A percentile compares a stretch with the other conserved stretches of the same genome.
phyloP scores from a whole-genome alignment of 768 basidiomycete genomes.

The Mycena amicta region DNA sequence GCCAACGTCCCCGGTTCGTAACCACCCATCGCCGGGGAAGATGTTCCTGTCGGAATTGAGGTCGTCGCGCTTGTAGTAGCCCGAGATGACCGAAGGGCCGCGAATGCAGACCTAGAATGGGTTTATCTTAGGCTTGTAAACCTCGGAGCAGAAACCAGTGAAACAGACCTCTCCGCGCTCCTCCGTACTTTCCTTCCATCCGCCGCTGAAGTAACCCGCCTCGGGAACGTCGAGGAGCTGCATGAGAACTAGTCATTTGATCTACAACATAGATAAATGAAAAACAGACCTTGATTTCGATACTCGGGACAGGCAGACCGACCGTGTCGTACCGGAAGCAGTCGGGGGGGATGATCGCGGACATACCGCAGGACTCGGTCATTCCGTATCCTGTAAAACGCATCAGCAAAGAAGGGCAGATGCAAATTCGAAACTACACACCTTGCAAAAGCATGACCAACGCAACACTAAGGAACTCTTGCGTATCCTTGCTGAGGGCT shows the following conservation, averaged over 20 bases:
- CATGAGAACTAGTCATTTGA: background rate
- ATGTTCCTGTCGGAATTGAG: conserved; percentile 80
- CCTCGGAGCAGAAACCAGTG: too few species aligned
- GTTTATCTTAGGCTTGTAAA: too few species aligned
- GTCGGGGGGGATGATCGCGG: conserved; percentile 83
- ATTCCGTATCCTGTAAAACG: conserved; percentile 77
- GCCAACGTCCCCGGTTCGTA: conserved; percentile 92
- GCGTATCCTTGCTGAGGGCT: conserved; percentile 81
- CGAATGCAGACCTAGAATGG: conserved; percentile 79
- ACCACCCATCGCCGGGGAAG: conserved; percentile 90
- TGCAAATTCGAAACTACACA: conserved; percentile 32
- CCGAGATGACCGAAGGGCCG: conserved; percentile 83
- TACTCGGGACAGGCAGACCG: conserved; percentile 83
- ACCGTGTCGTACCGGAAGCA: conserved; percentile 73
- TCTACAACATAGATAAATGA: background rate
- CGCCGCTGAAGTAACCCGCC: conserved; percentile 65
- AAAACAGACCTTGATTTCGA: conserved; percentile 69
- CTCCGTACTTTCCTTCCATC: conserved; percentile 15
- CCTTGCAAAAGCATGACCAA: conserved; percentile 88
- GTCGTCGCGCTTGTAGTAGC: conserved; percentile 91
- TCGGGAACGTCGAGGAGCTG: conserved; percentile 74
- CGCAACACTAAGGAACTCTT: conserved; percentile 84
- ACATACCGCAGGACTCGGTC: conserved; percentile 96
- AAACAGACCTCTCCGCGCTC: conserved; percentile 24
- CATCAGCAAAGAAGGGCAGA: background rate